Evolutionary conservation across 2,329 filamentous ascomycete genomes (phyloP), one percentile per base, ranked within the genome.

Genomic region (Plenodomus tracheiphilus): DNA sequence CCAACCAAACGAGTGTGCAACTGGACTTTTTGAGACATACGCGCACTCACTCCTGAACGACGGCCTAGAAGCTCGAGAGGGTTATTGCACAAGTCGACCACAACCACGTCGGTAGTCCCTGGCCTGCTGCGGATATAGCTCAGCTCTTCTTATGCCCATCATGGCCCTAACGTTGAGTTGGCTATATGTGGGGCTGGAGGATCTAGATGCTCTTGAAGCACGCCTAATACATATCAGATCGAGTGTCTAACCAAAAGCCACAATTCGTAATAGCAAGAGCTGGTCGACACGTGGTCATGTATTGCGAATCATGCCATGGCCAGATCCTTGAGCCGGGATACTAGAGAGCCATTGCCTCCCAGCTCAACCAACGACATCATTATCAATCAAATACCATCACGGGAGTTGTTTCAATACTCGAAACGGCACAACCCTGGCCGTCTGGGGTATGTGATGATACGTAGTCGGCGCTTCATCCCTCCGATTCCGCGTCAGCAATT

Each of bases 401-500:
- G 4, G 28, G 28, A 32, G 9, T 32, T 15, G 28, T 32, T 32
- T 32, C 11, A 15, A 11, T 11, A 11, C 6, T 32, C 28, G 28
- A 37, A 44, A 42, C 22, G 38, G 35, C 41, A 17, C 39, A 10
- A 19, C 49, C 21, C 35, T 40, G 45, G 46, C 47, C 28, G 32
- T 45, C 44, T 32, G 43, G 41, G 39, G 16, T 35, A 38, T 40
- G 16, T 47, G 37, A 41, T 39, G 38, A 51, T 48, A 52, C 19
- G 44, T 20, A 58, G 17, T 41, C 60, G 53, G 50, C 41, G 39
- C 40, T 15, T 43, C 44, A 55, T 62, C 54, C 41, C 49, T 49
- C 57, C 51, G 47, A 54, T 48, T 41, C 47, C 41, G 50, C 51
- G 54, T 66, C 58, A 69, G 64, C 63, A 60, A 54, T 19, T 47